Percentiles rank a stretch among this genome's conserved stretches.
These are phyloP conservation scores for Thelephora terrestris DNA, from an alignment of 1,284 basidiomycete genomes.

Conservation along the genomic window DNA sequence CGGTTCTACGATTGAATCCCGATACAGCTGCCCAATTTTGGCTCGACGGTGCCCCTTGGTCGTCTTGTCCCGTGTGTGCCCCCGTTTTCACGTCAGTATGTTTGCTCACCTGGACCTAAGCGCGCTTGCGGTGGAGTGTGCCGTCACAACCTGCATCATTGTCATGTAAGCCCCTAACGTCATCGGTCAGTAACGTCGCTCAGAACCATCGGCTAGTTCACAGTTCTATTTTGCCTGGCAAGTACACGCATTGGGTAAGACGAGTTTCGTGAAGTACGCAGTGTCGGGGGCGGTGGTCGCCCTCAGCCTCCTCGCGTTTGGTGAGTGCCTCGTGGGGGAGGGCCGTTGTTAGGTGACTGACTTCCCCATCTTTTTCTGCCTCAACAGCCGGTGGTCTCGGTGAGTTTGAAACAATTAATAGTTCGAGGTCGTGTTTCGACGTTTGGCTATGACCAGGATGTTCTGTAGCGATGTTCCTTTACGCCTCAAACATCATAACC, in stretches of 20 bases:
- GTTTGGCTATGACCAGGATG: too few relatives aligned
- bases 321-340: constrained; percentile 12
- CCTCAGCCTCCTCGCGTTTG: constrained; percentile 8
- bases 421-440: too few relatives aligned
- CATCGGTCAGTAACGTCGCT: not conserved
- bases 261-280: too few relatives aligned
- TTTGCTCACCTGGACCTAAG: constrained; percentile 11
- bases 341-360: too few relatives aligned
- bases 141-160: constrained; percentile 27
- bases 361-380: too few relatives aligned
- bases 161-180: constrained; percentile 22
- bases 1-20: not conserved
- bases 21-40: constrained; percentile 8
- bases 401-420: too few relatives aligned
- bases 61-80: constrained; percentile 6
- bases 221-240: constrained; percentile 34
- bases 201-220: constrained; percentile 19
- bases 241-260: constrained; percentile 15
- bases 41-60: constrained; percentile 7
- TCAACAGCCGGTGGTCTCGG: too few relatives aligned
- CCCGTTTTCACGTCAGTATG: not conserved
- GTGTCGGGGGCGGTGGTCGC: not conserved
- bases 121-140: constrained; percentile 27
- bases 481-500: constrained; percentile 19
- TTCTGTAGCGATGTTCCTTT: constrained; percentile 20